These are phyloP conservation scores for Globisporangium paddicum DNA, from an alignment of 352 stramenopile genomes.

Conservation along the genomic window DNA sequence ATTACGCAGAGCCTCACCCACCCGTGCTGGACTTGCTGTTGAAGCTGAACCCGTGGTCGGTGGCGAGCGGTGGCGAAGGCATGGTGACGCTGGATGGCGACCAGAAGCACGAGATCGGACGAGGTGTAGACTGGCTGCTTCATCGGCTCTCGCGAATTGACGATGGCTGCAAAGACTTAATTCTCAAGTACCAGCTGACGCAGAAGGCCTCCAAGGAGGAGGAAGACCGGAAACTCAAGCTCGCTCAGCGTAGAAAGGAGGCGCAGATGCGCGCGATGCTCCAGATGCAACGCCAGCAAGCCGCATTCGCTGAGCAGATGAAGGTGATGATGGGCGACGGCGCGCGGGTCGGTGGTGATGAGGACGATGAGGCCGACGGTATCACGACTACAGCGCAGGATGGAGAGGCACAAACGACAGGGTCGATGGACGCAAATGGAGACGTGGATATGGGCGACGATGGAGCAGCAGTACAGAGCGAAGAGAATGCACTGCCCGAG, in stretches of 20 bases:
- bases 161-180: conserved; percentile 30
- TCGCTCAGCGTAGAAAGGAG: conserved; percentile 59
- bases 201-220: conserved; percentile 62
- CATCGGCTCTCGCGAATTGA: conserved; percentile 55
- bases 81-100: conserved; percentile 70
- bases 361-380: conserved; percentile 28
- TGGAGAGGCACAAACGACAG: not conserved
- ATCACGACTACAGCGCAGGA: conserved; percentile 1
- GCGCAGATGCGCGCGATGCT: conserved; percentile 71
- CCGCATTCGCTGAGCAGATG: conserved; percentile 76
- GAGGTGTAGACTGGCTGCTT: conserved; percentile 75
- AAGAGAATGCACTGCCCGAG: conserved; percentile 33
- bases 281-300: conserved; percentile 80
- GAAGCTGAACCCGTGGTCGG: conserved; percentile 71
- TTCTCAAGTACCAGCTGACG: conserved; percentile 56
- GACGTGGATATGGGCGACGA: conserved; percentile 51
- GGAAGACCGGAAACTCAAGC: conserved; percentile 53
- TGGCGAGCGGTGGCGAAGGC: conserved; percentile 38
- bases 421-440: conserved; percentile 11
- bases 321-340: conserved; percentile 48
- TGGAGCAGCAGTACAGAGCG: not conserved
- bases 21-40: conserved; percentile 56
- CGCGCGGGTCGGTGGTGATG: conserved; percentile 33
- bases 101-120: conserved; percentile 81
- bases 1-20: conserved; percentile 24